These are phyloP conservation scores for Botrytis tulipae DNA, from an alignment of 2,329 filamentous ascomycete genomes.

Conservation along the genomic window DNA sequence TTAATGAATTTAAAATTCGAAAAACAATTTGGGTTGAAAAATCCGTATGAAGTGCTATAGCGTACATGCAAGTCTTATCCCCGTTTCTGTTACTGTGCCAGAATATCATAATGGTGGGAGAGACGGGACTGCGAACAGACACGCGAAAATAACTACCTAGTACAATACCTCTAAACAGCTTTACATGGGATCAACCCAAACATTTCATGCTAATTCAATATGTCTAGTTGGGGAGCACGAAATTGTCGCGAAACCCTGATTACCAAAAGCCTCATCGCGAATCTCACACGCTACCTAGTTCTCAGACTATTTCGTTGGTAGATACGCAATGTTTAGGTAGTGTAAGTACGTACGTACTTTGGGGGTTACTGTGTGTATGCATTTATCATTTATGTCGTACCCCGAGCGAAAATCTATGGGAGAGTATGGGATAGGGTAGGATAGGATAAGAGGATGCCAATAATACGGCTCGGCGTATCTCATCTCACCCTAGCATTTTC, in stretches of 20 bases:
- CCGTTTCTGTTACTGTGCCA: not conserved
- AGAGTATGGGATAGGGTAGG: not conserved
- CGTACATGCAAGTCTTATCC: not conserved
- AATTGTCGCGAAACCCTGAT: not conserved
- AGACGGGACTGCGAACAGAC: not conserved
- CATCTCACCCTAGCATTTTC: not conserved
- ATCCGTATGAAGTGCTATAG: too few relatives aligned
- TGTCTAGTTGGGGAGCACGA: not conserved
- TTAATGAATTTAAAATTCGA: too few relatives aligned
- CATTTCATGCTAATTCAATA: not conserved
- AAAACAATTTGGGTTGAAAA: too few relatives aligned
- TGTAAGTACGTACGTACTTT: not conserved
- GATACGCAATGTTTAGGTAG: not conserved
- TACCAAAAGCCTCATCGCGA: conserved; percentile 12
- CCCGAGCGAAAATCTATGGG: not conserved
- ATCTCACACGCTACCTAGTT: conserved; percentile 3
- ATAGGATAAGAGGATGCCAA: conserved; percentile 6
- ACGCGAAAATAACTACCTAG: not conserved
- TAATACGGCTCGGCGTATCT: conserved; percentile 6
- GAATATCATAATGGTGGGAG: not conserved
- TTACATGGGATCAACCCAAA: not conserved
- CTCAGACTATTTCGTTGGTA: not conserved
- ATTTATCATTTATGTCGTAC: conserved; percentile 2
- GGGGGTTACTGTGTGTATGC: not conserved
- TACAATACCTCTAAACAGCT: not conserved